Base-by-base conservation (phyloP, 805 yeast genomes). In the Saccharomycopsis capsularis region DNA sequence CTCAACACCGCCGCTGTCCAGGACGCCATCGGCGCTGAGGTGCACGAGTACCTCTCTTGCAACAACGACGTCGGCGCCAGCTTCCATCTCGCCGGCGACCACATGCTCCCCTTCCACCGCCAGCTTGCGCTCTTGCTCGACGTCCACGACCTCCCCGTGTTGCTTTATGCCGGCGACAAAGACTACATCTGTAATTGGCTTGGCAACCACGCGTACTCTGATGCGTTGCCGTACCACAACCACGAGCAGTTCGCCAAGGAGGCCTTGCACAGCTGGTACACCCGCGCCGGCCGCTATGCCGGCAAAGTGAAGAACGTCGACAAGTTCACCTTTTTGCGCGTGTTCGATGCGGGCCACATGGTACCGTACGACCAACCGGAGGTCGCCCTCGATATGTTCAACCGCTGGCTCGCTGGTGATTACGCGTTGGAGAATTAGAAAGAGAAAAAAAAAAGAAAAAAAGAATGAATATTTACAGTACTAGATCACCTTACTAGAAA, bases 281-380 rank as follows among this genome's bases (percentile, higher is more conserved):
- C 55, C 6, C 38, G 29, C 2, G 56, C 55, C 30, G 66, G 65
- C 3, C 44, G 37, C 2, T 39, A 54, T 30, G 71, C 68, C 0
- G 75, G 75, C 25, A 63, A 64, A 40, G 67, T 67, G 34, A 68
- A 71, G 57, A 63, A 44, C 22, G 75, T 71, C 56, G 81, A 81
- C 42, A 73, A 76, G 52, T 79, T 90, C 58, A 85, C 95, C 3
- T 91, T 83, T 70, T 72, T 87, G 64, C 77, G 96, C 64, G 78
- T 90, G 7, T 90, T 73, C 60, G 91, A 80, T 55, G 97, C 95
- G 46, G 97, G 97, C 24, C 97, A 91, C 68, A 89, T 90, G 96
- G 96, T 88, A 54, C 97, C 97, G 16, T 82, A 69, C 60, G 90
- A 90, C 67, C 91, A 85, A 69, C 95, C 96, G 18, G 80, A 76